Evolutionary conservation across 176 grass and related monocot genomes (phyloP).

Genomic region (Musa schizocarpa): DNA sequence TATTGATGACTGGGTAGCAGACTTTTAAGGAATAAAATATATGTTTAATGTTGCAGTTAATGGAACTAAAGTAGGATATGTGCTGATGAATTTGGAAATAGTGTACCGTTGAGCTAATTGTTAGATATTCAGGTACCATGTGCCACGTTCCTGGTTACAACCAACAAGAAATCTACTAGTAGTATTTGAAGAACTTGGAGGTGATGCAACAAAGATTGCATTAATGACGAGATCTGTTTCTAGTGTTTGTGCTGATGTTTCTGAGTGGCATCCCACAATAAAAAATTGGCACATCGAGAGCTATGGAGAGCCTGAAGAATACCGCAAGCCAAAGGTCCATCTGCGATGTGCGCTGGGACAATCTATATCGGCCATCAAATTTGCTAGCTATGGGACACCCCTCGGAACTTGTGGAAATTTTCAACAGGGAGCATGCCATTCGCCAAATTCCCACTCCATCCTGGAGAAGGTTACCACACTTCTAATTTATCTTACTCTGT

Average conservation of each 20-base stretch:
- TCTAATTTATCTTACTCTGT: not conserved
- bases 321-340: constrained; percentile 54
- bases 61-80: not conserved
- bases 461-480: constrained; percentile 47
- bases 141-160: constrained; percentile 82
- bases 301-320: constrained; percentile 40
- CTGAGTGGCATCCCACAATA: constrained; percentile 77
- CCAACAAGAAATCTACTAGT: constrained; percentile 75
- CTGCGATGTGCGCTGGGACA: constrained; percentile 60
- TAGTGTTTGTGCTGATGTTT: constrained; percentile 83
- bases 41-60: not conserved
- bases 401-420: constrained; percentile 77
- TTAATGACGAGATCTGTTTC: constrained; percentile 69
- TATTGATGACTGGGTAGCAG: too few species aligned
- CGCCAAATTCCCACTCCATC: constrained; percentile 44
- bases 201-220: constrained; percentile 67
- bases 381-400: constrained; percentile 97
- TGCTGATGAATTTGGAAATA: not conserved
- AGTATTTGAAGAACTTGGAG: constrained; percentile 90
- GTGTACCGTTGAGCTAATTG: not conserved
- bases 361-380: constrained; percentile 78
- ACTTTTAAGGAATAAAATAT: too few species aligned
- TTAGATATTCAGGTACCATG: constrained; percentile 62
- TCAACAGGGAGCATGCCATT: constrained; percentile 74
- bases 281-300: constrained; percentile 81